Evolutionary conservation across 1,284 basidiomycete genomes (phyloP).

Genomic region (Dichomitus squalens): DNA sequence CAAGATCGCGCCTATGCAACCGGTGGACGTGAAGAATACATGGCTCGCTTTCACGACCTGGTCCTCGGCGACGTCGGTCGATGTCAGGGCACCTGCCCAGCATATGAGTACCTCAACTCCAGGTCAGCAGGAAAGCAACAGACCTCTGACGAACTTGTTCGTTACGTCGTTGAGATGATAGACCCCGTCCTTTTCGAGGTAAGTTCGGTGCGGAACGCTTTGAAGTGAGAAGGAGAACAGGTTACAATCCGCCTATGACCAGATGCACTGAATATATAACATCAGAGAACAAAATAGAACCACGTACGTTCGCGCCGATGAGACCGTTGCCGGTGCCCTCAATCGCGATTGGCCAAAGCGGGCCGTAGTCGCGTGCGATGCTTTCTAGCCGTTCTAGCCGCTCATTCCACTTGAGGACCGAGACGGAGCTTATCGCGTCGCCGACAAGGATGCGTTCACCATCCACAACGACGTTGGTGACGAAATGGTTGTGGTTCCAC

Average conservation of each 20-base stretch:
- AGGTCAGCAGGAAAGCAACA: constrained; percentile 8
- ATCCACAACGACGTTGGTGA: constrained; percentile 60
- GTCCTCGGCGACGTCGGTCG: constrained; percentile 22
- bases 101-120: background rate
- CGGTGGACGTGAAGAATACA: constrained; percentile 80
- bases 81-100: constrained; percentile 21
- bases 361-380: constrained; percentile 77
- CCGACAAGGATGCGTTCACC: constrained; percentile 63
- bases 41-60: constrained; percentile 55
- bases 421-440: constrained; percentile 84
- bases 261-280: constrained; percentile 4
- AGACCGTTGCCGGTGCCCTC: constrained; percentile 60
- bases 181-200: constrained; percentile 62
- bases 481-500: constrained; percentile 83
- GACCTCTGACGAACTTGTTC: constrained; percentile 70
- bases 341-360: constrained; percentile 70
- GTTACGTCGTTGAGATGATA: constrained; percentile 74
- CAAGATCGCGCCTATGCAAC: constrained; percentile 79
- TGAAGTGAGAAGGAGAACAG: constrained; percentile 70
- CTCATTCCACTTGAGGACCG: constrained; percentile 57
- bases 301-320: constrained; percentile 76
- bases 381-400: constrained; percentile 51
- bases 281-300: background rate
- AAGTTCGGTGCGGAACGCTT: constrained; percentile 37
- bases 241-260: constrained; percentile 76